Conservation (phyloP, 2,329 filamentous ascomycete species). For the Colletotrichum sidae region DNA sequence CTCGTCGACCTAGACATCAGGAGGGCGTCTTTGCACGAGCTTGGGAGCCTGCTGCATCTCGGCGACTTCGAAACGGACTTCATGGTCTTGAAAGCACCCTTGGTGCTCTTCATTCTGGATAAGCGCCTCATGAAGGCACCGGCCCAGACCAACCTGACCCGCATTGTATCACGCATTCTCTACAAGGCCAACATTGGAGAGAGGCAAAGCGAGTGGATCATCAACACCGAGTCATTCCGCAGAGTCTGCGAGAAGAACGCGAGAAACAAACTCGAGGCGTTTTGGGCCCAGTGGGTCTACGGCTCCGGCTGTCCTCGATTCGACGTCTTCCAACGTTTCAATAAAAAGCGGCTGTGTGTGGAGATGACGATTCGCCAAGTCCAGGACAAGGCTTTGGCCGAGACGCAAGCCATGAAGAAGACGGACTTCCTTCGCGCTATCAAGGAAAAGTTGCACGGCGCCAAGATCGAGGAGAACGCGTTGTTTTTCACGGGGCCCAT, state of each 20-base stretch:
- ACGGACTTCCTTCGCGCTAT: conserved; percentile 85
- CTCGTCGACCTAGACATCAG: conserved; percentile 85
- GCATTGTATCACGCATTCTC: conserved; percentile 88
- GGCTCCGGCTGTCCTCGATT: conserved; percentile 91
- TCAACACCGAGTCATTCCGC: conserved; percentile 82
- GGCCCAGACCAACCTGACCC: conserved; percentile 74
- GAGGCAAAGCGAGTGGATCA: conserved; percentile 74
- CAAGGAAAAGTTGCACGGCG: conserved; percentile 79
- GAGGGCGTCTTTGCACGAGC: conserved; percentile 83
- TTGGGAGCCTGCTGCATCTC: conserved; percentile 81
- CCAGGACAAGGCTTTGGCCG: conserved; percentile 58
- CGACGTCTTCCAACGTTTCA: conserved; percentile 88
- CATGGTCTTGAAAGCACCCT: conserved; percentile 87
- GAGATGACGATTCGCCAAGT: conserved; percentile 90
- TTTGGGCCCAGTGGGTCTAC: conserved; percentile 94
- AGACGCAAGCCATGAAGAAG: conserved; percentile 52
- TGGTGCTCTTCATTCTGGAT: conserved; percentile 94
- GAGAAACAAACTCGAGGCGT: conserved; percentile 86
- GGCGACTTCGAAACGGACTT: conserved; percentile 91
- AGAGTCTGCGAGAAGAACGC: conserved; percentile 89
- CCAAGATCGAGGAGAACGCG: conserved; percentile 77
- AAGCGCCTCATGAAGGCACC: conserved; percentile 90
- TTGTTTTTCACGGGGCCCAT: conserved; percentile 94
- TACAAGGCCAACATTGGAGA: conserved; percentile 81
- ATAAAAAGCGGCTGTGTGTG: conserved; percentile 96